Evolutionary conservation across 208 protist genomes (phyloP).

Genomic region (Leishmania lainsoni): DNA sequence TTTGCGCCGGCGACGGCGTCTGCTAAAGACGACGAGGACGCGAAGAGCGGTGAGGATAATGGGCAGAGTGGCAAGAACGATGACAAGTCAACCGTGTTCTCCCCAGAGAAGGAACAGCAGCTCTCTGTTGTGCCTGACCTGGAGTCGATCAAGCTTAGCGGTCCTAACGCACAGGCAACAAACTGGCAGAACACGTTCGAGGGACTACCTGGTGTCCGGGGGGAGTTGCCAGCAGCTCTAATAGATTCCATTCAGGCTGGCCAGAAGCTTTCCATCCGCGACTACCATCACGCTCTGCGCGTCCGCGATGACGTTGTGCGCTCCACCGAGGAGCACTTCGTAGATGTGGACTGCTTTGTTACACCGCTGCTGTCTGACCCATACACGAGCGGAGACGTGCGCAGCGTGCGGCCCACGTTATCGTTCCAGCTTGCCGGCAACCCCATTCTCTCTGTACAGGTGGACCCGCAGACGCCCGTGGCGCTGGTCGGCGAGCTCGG

Average conservation of each 20-base stretch:
- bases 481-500: slow-evolving; percentile 80
- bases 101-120: background rate
- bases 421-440: slow-evolving; percentile 86
- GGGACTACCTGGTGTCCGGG: slow-evolving; percentile 44
- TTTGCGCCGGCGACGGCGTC: slow-evolving; percentile 23
- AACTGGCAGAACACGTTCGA: slow-evolving; percentile 35
- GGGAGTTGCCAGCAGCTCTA: slow-evolving; percentile 68
- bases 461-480: slow-evolving; percentile 67
- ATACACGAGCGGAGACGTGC: slow-evolving; percentile 68
- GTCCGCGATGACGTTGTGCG: slow-evolving; percentile 82
- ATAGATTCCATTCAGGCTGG: slow-evolving; percentile 60
- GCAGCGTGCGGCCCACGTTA: slow-evolving; percentile 62
- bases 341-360: slow-evolving; percentile 83
- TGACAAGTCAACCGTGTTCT: background rate
- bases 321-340: slow-evolving; percentile 82
- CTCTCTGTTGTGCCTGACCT: slow-evolving; percentile 6
- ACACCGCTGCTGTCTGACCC: slow-evolving; percentile 76
- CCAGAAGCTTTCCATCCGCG: slow-evolving; percentile 44
- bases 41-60: background rate
- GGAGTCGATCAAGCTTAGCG: slow-evolving; percentile 5
- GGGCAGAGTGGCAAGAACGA: background rate
- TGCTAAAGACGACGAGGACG: background rate
- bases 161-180: slow-evolving; percentile 8
- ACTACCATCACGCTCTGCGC: slow-evolving; percentile 79
- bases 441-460: slow-evolving; percentile 81